Evolutionary conservation across 129 eudicot species (phyloP), one percentile per base, ranked within the genome.

Genomic region (Arctium lappa): DNA sequence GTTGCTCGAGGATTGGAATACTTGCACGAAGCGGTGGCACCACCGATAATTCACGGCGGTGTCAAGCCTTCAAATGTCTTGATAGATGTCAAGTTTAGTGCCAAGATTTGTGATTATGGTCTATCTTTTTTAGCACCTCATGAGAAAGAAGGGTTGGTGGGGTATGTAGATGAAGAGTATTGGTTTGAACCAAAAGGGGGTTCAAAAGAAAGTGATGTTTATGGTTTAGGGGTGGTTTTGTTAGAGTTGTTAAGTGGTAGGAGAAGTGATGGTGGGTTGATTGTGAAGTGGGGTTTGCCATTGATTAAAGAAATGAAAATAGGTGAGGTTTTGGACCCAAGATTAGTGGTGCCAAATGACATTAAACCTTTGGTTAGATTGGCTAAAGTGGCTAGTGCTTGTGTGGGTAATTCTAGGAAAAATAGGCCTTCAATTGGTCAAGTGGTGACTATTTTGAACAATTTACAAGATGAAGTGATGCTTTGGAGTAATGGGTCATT

Each of bases 221-320:
- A 88, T 83, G 98, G 98, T 73, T 83, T 95, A 78, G 98, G 98
- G 79, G 92, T 92, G 27, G 92, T 95, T 82, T 79, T 95, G 89
- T 86, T 95, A 84, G 98, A 95, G 91, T 76, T 95, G 87, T 88
- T 95, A 86, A 95, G 93, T 84, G 98, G 98, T 72, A 89, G 91
- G 85, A 89, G 86, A 81, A 80, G 90, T 89, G 96, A 92, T 33
- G 81, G 84, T 13, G 95, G 95, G 78, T 86, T 89, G 81, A 86
- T 94, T 86, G 97, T 95, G 13, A 76, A 87, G 56, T 95, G 98
- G 98, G 91, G 88, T 31, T 87, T 90, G 92, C 98, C 98, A 77
- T 91, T 92, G 92, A 90, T 92, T 79, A 95, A 88, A 84, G 97
- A 86, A 69, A 87, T 85, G 98, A 91, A 69, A 75, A 80, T 90